Conservation (phyloP, 139 green algal species). For the Ulvella scutata region DNA sequence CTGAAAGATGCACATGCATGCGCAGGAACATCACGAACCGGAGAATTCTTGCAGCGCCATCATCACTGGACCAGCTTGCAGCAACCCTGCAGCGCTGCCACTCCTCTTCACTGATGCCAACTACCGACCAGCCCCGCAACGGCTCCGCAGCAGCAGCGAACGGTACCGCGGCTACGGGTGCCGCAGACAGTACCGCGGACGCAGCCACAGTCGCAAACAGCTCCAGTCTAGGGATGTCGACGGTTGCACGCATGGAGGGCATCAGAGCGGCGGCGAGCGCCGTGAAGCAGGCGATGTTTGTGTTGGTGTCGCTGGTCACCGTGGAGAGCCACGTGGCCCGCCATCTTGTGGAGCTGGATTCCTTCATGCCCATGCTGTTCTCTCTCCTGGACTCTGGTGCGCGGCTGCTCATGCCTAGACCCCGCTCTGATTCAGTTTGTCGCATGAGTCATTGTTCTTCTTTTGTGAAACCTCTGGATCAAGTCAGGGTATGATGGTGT, state of each 20-base stretch:
- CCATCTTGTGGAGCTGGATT: not conserved
- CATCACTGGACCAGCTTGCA: not conserved
- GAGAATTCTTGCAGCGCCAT: not conserved
- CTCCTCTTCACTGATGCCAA: too few species aligned
- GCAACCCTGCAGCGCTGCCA: not conserved
- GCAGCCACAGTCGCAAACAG: too few species aligned
- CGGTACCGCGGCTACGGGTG: too few species aligned
- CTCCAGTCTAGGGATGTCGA: not conserved
- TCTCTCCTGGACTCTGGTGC: not conserved
- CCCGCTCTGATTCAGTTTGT: too few species aligned
- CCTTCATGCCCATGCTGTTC: not conserved
- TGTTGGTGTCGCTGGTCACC: not conserved
- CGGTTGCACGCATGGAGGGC: not conserved
- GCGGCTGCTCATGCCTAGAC: too few species aligned
- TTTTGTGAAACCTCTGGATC: too few species aligned
- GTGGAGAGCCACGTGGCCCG: slow-evolving; percentile 2
- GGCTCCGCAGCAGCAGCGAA: too few species aligned
- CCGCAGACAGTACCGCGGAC: too few species aligned
- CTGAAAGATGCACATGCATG: too few species aligned
- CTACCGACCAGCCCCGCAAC: too few species aligned
- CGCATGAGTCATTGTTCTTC: too few species aligned
- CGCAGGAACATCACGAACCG: not conserved
- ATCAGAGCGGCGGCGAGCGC: not conserved
- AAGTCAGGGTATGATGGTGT: too few species aligned
- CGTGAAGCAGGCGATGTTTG: slow-evolving; percentile 1